Evolutionary conservation across 768 basidiomycete genomes (phyloP).

Genomic region (Kwoniella sp.): DNA sequence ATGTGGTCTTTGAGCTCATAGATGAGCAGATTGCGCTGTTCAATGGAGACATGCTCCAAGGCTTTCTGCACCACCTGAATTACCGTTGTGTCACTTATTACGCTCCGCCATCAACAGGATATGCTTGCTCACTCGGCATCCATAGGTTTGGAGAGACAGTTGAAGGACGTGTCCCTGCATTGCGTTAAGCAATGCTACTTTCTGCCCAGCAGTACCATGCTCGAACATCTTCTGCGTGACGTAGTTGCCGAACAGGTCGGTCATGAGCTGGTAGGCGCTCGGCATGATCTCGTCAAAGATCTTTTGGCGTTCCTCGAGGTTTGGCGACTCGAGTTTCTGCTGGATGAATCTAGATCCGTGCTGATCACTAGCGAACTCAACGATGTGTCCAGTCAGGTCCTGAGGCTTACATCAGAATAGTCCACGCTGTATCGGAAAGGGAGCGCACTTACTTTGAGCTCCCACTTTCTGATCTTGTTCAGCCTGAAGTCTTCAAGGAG

Average conservation of each 20-base stretch:
- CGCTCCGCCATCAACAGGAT: too few relatives aligned
- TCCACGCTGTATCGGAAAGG: background rate
- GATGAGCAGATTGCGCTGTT: constrained; percentile 72
- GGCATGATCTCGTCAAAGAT: constrained; percentile 87
- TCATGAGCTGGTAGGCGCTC: constrained; percentile 69
- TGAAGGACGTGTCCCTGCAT: constrained; percentile 74
- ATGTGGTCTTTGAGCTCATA: constrained; percentile 74
- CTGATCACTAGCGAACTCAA: constrained; percentile 91
- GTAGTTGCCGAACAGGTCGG: constrained; percentile 95
- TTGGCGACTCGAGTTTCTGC: constrained; percentile 70
- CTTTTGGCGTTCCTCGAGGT: constrained; percentile 69
- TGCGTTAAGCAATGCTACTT: constrained; percentile 61
- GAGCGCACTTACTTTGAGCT: constrained; percentile 60
- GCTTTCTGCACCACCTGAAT: constrained; percentile 58
- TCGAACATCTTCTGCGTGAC: constrained; percentile 92
- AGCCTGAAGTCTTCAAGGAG: constrained; percentile 79
- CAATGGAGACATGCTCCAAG: constrained; percentile 71
- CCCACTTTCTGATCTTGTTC: constrained; percentile 73
- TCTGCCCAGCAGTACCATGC: constrained; percentile 71
- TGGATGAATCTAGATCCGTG: constrained; percentile 99
- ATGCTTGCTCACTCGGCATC: constrained; percentile 68
- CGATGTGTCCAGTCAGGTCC: constrained; percentile 80
- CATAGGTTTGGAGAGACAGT: constrained; percentile 87
- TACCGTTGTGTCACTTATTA: too few relatives aligned
- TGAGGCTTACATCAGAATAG: constrained; percentile 46